Evolutionary conservation across 2,329 filamentous ascomycete species (phyloP).

Genomic region (Aureobasidium subglaciale): DNA sequence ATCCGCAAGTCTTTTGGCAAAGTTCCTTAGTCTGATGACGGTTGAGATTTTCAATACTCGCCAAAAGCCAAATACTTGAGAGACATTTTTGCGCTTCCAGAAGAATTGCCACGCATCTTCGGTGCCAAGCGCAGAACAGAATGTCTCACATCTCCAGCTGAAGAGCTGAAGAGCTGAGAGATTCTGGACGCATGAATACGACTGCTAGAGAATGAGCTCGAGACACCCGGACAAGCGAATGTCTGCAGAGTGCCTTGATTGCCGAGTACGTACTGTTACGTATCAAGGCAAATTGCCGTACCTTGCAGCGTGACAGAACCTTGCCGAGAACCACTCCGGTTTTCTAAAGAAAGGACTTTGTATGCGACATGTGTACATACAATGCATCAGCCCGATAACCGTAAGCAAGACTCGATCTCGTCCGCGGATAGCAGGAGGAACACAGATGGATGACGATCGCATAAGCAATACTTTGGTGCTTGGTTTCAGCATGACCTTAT

Average conservation of each 20-base stretch:
- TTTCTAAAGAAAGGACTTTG: neutral
- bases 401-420: neutral
- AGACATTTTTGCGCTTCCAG: conserved; percentile 12
- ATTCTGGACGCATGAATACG: neutral
- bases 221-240: neutral
- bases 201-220: neutral
- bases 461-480: neutral
- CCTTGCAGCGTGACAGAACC: conserved; percentile 14
- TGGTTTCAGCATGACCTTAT: neutral
- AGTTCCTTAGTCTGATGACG: conserved; percentile 1
- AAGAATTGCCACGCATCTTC: conserved; percentile 1
- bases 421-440: neutral
- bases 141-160: neutral
- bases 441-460: neutral
- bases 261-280: conserved; percentile 4
- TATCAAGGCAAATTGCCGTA: neutral
- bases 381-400: too few species aligned
- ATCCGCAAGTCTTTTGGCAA: neutral
- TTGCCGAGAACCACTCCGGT: neutral
- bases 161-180: neutral
- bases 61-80: neutral
- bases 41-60: conserved; percentile 8
- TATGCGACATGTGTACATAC: neutral
- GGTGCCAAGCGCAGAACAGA: neutral
- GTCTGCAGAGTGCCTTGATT: neutral